Evolutionary conservation across 805 yeast species (phyloP), one percentile per base, ranked within the genome.

Genomic region (Naumovozyma baii): DNA sequence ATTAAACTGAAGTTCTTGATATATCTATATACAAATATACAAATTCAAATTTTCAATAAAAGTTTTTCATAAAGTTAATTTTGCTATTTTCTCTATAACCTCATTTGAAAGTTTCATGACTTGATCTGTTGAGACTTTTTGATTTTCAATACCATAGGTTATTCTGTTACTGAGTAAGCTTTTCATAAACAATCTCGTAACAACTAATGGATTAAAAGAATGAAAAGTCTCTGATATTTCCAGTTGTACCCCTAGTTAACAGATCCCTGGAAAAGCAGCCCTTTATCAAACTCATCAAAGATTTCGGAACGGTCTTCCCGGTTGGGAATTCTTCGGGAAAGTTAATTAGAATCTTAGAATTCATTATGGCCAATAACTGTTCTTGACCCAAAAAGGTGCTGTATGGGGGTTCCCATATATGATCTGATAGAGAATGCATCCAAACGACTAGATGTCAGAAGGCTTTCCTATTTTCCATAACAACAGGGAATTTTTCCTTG

Each of bases 401-500:
- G 10, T 22, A 22, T 10, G 26, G 26, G 26, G 26, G 10, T 22
- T 7, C 10, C 26, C 26, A 10, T 22, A 22, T 22, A 10, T 22
- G 9, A 22, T 22, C 26, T 22, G 26, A 10, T 22, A 22, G 10
- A 22, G 26, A 22, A 22, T 22, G 26, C 26, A 22, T 7, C 26
- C 26, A 22, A 7, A 22, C 10, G 26, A 22, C 26, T 10, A 22
- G 26, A 22, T 22, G 10, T 22, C 26, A 7, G 26, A 22, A 22
- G 26, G 26, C 10, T 22, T 22, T 22, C 26, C 26, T 7, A 22
- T 22, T 22, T 22, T 22, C 26, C 26, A 22, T 22, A 22, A 10
- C 7, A 22, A 10, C 94, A 81, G 7, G 10, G 7, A 7, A 22
- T 22, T 22, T 7, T 22, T 22, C 9, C 10, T 22, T 22, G 26